These are phyloP conservation scores for Torrubiella hemipterigena DNA, from an alignment of 2,329 filamentous ascomycete species.

Conservation along the genomic window DNA sequence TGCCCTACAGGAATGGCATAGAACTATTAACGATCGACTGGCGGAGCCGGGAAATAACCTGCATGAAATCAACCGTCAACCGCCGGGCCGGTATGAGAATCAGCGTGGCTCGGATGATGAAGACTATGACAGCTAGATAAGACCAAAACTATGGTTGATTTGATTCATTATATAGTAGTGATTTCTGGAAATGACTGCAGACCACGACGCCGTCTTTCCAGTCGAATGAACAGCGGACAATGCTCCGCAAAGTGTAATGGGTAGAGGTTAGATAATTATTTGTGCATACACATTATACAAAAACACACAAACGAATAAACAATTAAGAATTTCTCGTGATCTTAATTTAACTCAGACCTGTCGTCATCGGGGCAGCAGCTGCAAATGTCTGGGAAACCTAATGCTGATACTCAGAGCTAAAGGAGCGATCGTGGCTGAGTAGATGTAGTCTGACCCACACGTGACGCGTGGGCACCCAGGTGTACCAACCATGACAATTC, in stretches of 20 bases:
- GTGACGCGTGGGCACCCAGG: no score
- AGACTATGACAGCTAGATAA: not conserved
- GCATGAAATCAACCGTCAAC: not conserved
- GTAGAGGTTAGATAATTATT: not conserved
- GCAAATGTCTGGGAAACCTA: no score
- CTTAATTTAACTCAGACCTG: not conserved
- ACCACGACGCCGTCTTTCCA: not conserved
- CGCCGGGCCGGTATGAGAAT: not conserved
- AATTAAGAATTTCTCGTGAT: not conserved
- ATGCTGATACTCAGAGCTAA: no score
- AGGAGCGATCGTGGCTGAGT: no score
- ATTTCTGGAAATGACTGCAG: not conserved
- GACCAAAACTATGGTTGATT: not conserved
- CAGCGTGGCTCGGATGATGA: not conserved
- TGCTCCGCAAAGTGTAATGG: not conserved
- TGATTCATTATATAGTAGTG: not conserved
- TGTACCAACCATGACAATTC: no score
- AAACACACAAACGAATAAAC: not conserved
- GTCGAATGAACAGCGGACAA: not conserved
- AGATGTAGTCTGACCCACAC: no score
- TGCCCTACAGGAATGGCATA: not conserved
- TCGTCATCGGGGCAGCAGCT: not conserved
- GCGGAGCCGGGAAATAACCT: not conserved
- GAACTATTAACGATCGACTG: not conserved
- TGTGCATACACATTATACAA: not conserved